Evolutionary conservation across 2,329 filamentous ascomycete species (phyloP), one percentile per base, ranked within the genome.

Genomic region (Penicillium aurantiogriseum): DNA sequence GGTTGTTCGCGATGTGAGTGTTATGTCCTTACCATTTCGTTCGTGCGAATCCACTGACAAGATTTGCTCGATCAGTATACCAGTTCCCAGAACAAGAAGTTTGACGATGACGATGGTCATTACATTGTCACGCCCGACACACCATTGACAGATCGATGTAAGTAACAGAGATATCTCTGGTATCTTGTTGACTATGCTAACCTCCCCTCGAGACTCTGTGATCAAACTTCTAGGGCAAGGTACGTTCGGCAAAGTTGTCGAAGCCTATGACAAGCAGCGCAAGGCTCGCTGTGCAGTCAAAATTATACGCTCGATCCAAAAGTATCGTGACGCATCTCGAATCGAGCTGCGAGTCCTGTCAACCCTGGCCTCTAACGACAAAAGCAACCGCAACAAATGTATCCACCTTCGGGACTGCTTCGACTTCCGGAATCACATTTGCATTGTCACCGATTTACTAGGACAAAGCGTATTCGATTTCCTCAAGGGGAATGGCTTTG

Each of bases 401-500:
- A 99, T 99, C 64, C 94, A 99, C 74, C 81, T 99, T 40, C 86
- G 92, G 40, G 94, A 99, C 69, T 97, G 92, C 75, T 99, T 99
- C 77, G 94, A 99, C 76, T 99, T 91, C 78, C 86, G 92, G 47
- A 94, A 95, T 56, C 94, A 99, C 72, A 97, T 99, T 66, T 99
- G 94, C 81, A 89, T 89, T 59, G 86, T 89, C 67, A 89, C 86
- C 15, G 86, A 88, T 71, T 77, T 89, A 17, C 84, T 97, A 33
- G 93, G 93, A 47, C 93, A 97, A 71, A 97, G 93, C 68, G 93
- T 99, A 51, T 99, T 99, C 73, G 94, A 99, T 77, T 99, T 99
- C 67, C 82, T 99, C 47, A 99, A 99, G 79, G 88, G 88, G 69
- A 97, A 97, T 71, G 85, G 86, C 63, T 99, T 99, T 71, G 92